phyloP scores from a whole-genome alignment of 1,139 yeast genomes.

The Candida anutae region DNA sequence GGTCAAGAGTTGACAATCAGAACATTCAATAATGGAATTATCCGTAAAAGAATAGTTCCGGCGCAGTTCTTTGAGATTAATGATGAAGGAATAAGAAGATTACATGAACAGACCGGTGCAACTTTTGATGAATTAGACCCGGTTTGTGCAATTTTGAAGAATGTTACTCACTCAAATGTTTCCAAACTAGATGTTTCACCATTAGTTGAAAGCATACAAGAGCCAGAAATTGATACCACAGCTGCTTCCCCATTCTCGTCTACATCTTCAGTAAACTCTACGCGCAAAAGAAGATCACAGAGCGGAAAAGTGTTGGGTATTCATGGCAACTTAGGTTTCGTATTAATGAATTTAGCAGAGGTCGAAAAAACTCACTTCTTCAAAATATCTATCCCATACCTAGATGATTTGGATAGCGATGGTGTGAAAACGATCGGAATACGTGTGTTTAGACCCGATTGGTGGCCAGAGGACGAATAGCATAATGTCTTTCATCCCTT shows the following conservation, averaged over 20 bases:
- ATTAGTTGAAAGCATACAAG: constrained; percentile 9
- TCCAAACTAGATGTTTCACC: constrained; percentile 20
- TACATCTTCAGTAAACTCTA: constrained; percentile 12
- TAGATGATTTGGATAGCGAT: constrained; percentile 11
- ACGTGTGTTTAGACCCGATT: constrained; percentile 48
- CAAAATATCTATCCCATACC: constrained; percentile 23
- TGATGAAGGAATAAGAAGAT: constrained; percentile 5
- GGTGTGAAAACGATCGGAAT: constrained; percentile 23
- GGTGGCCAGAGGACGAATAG: constrained; percentile 58
- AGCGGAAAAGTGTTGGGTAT: constrained; percentile 55
- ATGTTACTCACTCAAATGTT: constrained; percentile 12
- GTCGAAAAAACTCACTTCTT: constrained; percentile 20
- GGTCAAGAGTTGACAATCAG: constrained; percentile 95
- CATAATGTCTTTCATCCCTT: too few species aligned
- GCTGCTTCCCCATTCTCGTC: constrained; percentile 2
- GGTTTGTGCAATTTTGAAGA: constrained; percentile 11
- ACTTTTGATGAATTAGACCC: constrained; percentile 11
- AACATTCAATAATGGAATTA: constrained; percentile 74
- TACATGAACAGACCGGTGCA: constrained; percentile 1
- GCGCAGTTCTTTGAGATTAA: constrained; percentile 40
- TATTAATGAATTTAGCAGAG: constrained; percentile 44
- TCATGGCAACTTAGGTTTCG: constrained; percentile 60
- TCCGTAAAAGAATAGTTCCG: constrained; percentile 77
- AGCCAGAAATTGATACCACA: constrained; percentile 4
- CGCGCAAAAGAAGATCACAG: constrained; percentile 30